A percentile compares a stretch with the other conserved stretches of the same genome.
Evolutionary conservation across 805 yeast genomes (phyloP).

Genomic region (Nakazawaea holstii): DNA sequence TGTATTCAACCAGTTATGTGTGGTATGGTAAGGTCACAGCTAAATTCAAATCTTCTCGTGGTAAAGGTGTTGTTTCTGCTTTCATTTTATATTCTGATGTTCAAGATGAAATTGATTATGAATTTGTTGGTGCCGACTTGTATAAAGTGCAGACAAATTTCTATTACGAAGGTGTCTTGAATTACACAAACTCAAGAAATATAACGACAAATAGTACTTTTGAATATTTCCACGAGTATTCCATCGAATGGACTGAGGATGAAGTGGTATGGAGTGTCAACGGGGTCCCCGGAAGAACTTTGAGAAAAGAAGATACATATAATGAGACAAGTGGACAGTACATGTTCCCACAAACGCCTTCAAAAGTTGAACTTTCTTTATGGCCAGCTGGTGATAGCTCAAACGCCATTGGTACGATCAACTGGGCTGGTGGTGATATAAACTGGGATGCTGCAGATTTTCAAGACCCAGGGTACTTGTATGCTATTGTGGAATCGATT

Average conservation of each 20-base stretch:
- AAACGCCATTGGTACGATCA: conserved; percentile 58
- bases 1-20: conserved; percentile 71
- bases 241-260: conserved; percentile 80
- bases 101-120: conserved; percentile 88
- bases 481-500: conserved; percentile 55
- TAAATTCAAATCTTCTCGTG: conserved; percentile 66
- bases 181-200: conserved; percentile 55
- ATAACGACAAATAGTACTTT: conserved; percentile 47
- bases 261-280: conserved; percentile 66
- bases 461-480: conserved; percentile 73
- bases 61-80: conserved; percentile 78
- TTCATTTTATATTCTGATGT: conserved; percentile 77
- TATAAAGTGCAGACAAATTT: conserved; percentile 68
- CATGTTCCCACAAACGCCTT: conserved; percentile 68
- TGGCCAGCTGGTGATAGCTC: conserved; percentile 72
- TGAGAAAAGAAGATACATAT: conserved; percentile 53
- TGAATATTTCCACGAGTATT: conserved; percentile 67
- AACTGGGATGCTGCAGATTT: conserved; percentile 80
- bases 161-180: conserved; percentile 69
- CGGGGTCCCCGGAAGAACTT: conserved; percentile 60
- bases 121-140: conserved; percentile 75
- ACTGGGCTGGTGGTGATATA: conserved; percentile 86
- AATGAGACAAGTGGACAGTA: conserved; percentile 55
- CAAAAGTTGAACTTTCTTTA: conserved; percentile 64
- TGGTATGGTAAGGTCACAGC: conserved; percentile 86